These are phyloP conservation scores for Cercospora zeae-maydis DNA, from an alignment of 2,329 filamentous ascomycete species.

Conservation along the genomic window DNA sequence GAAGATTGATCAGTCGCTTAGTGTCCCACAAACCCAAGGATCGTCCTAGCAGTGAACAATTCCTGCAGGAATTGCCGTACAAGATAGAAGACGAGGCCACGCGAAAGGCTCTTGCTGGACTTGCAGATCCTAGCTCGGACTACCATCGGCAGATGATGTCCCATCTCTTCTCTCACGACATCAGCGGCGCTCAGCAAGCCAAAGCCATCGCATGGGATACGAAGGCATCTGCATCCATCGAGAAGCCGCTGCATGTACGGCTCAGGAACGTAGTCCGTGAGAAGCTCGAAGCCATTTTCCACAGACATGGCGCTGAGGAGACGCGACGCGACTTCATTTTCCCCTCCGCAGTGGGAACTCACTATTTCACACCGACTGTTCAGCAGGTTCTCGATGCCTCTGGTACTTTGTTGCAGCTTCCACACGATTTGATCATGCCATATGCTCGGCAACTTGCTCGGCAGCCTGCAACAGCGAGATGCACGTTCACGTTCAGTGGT, in stretches of 20 bases:
- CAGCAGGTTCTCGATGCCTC: conserved; percentile 77
- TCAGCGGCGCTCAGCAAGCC: conserved; percentile 55
- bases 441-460: conserved; percentile 81
- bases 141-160: conserved; percentile 87
- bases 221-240: conserved; percentile 25
- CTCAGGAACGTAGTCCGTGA: conserved; percentile 60
- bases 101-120: conserved; percentile 71
- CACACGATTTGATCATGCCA: conserved; percentile 86
- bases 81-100: conserved; percentile 93
- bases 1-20: conserved; percentile 73
- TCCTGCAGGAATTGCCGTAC: conserved; percentile 80
- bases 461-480: conserved; percentile 61
- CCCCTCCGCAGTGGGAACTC: conserved; percentile 60
- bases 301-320: conserved; percentile 84
- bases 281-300: conserved; percentile 72
- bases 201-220: conserved; percentile 62
- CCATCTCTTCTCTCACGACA: conserved; percentile 69
- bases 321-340: conserved; percentile 71
- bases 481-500: conserved; percentile 80
- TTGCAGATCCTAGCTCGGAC: conserved; percentile 78
- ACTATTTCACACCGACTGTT: conserved; percentile 68
- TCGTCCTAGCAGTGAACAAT: conserved; percentile 75
- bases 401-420: conserved; percentile 88
- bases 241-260: conserved; percentile 27
- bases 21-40: conserved; percentile 79